A percentile compares a stretch with the other conserved stretches of the same genome.
These are phyloP conservation scores for Dalbergia cultrata DNA, from an alignment of 306 rosid genomes.

Conservation along the genomic window DNA sequence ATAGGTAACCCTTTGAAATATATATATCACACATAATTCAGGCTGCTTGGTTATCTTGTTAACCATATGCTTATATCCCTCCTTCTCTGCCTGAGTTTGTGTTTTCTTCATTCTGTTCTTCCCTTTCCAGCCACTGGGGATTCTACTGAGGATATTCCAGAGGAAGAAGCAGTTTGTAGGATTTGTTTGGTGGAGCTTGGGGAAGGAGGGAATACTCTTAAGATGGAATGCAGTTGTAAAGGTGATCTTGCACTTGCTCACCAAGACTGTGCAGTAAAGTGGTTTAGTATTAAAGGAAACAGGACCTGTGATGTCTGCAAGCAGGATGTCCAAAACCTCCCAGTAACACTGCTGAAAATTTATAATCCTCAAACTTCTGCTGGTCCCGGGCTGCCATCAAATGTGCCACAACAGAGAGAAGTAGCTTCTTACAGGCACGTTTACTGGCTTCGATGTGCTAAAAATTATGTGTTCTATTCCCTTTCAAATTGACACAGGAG, in stretches of 20 bases:
- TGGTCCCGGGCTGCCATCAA: slow-evolving; percentile 46
- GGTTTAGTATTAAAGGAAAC: slow-evolving; percentile 97
- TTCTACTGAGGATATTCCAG: slow-evolving; percentile 88
- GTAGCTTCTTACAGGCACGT: slow-evolving; percentile 67
- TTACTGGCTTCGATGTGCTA: slow-evolving; percentile 8
- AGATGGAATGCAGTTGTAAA: slow-evolving; percentile 97
- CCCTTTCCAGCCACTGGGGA: slow-evolving; percentile 67
- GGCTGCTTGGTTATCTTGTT: slow-evolving; percentile 13
- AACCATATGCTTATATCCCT: slow-evolving; percentile 9
- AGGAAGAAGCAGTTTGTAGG: slow-evolving; percentile 95
- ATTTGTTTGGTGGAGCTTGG: slow-evolving; percentile 83
- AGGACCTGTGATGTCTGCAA: slow-evolving; percentile 90
- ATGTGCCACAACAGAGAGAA: slow-evolving; percentile 56
- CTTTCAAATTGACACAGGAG: slow-evolving; percentile 27
- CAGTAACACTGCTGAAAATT: slow-evolving; percentile 82
- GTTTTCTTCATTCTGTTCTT: slow-evolving; percentile 21
- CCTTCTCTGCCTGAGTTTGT: background rate
- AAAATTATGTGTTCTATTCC: slow-evolving; percentile 27
- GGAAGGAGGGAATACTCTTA: slow-evolving; percentile 84
- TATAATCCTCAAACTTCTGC: slow-evolving; percentile 52
- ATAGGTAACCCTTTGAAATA: slow-evolving; percentile 56
- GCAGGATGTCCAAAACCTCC: slow-evolving; percentile 80
- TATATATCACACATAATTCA: background rate
- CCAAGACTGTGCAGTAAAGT: slow-evolving; percentile 91
- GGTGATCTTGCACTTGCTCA: slow-evolving; percentile 98